Evolutionary conservation across 805 yeast species (phyloP).

Genomic region (Zygoascus bituminiphila): DNA sequence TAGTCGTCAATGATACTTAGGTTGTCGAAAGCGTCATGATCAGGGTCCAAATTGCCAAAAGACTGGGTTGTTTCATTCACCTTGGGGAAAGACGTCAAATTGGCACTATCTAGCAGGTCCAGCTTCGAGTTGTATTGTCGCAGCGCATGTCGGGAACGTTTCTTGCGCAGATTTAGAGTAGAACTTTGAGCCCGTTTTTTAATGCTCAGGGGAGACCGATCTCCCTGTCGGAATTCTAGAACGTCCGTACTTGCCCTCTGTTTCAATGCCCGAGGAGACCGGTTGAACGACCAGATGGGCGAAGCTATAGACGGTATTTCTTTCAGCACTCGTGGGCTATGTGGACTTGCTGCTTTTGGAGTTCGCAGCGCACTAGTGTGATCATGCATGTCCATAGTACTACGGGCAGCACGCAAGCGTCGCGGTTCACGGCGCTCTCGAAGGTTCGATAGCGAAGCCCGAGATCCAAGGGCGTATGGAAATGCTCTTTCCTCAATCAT

Average conservation of each 20-base stretch:
- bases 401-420: not conserved
- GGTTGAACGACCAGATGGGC: not conserved
- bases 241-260: not conserved
- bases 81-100: slow-evolving; percentile 30
- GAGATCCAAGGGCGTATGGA: not conserved
- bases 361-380: not conserved
- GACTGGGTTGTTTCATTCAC: slow-evolving; percentile 19
- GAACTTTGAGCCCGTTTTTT: not conserved
- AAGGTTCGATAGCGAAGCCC: not conserved
- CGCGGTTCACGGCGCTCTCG: not conserved
- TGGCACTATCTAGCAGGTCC: slow-evolving; percentile 32
- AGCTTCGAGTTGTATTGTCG: slow-evolving; percentile 26
- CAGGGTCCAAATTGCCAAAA: not conserved
- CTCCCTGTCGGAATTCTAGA: not conserved
- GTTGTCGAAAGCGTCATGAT: not conserved
- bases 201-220: not conserved
- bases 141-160: slow-evolving; percentile 2
- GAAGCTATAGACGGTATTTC: not conserved
- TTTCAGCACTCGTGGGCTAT: not conserved
- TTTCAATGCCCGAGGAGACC: not conserved
- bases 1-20: slow-evolving; percentile 3
- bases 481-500: not conserved
- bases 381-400: not conserved
- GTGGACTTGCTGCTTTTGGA: not conserved
- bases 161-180: not conserved